Evolutionary conservation across 1,284 basidiomycete genomes (phyloP).

Genomic region (Pascua guehoae): DNA sequence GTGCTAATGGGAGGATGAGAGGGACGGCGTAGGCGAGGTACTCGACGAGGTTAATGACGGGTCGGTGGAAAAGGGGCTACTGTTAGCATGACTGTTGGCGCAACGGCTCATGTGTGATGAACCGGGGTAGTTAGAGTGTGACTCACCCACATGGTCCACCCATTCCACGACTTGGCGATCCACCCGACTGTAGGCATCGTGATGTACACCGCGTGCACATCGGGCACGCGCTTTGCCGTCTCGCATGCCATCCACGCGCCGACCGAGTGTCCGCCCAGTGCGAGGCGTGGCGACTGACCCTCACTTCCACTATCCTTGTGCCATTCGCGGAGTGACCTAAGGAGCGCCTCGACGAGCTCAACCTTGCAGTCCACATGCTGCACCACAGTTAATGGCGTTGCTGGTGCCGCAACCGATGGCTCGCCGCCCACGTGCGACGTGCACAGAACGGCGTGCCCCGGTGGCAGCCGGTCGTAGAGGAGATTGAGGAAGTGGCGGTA

Average conservation of each 20-base stretch:
- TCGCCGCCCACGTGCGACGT: slow-evolving; percentile 47
- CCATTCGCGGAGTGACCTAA: slow-evolving; percentile 28
- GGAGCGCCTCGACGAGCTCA: slow-evolving; percentile 34
- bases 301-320: slow-evolving; percentile 5
- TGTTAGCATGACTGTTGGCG: background rate
- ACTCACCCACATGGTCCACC: slow-evolving; percentile 39
- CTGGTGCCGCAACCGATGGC: slow-evolving; percentile 20
- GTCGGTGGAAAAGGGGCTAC: slow-evolving; percentile 45
- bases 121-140: too few relatives aligned
- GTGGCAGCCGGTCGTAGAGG: slow-evolving; percentile 38
- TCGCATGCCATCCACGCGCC: slow-evolving; percentile 43
- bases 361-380: slow-evolving; percentile 42
- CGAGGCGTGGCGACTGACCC: slow-evolving; percentile 20
- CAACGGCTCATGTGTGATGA: background rate
- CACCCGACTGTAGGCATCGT: slow-evolving; percentile 44
- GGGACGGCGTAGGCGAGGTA: slow-evolving; percentile 18
- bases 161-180: slow-evolving; percentile 42
- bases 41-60: slow-evolving; percentile 29
- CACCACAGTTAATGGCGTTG: slow-evolving; percentile 29
- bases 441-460: slow-evolving; percentile 39
- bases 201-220: slow-evolving; percentile 29
- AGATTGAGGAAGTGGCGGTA: slow-evolving; percentile 43
- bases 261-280: slow-evolving; percentile 45
- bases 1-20: slow-evolving; percentile 27
- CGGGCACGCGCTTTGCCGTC: slow-evolving; percentile 27